These are phyloP conservation scores for Lactarius akahatsu DNA, from an alignment of 768 basidiomycete genomes.

Conservation along the genomic window DNA sequence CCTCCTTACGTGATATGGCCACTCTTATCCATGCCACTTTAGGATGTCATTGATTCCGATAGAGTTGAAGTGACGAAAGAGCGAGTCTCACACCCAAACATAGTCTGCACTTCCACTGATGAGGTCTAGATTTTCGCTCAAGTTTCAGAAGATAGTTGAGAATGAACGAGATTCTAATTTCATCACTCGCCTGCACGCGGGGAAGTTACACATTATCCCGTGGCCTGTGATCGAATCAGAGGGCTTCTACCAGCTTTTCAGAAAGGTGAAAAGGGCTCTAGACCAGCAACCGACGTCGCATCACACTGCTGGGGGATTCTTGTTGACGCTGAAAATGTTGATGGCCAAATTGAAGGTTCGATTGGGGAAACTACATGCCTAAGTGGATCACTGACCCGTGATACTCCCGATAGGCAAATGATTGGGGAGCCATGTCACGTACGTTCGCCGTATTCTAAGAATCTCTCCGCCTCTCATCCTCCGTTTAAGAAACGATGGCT, in stretches of 20 bases:
- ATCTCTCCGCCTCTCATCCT: background rate
- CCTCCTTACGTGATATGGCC: too few relatives aligned
- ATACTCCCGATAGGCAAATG: conserved; percentile 46
- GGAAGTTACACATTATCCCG: conserved; percentile 52
- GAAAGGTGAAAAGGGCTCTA: conserved; percentile 44
- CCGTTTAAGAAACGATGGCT: background rate
- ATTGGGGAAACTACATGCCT: background rate
- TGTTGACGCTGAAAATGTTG: conserved; percentile 55
- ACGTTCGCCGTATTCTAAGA: background rate
- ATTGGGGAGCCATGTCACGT: conserved; percentile 50
- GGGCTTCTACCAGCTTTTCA: conserved; percentile 56
- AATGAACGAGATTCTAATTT: conserved; percentile 59
- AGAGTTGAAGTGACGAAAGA: conserved; percentile 56
- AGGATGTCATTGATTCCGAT: conserved; percentile 66
- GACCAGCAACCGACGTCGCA: conserved; percentile 49
- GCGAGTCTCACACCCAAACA: conserved; percentile 36
- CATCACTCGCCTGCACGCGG: conserved; percentile 46
- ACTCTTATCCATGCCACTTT: background rate
- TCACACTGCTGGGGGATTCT: conserved; percentile 52
- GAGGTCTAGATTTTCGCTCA: conserved; percentile 47
- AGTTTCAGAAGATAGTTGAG: conserved; percentile 59
- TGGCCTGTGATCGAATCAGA: conserved; percentile 36
- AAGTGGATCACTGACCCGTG: background rate
- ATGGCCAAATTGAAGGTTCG: conserved; percentile 65
- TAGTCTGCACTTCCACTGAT: background rate